Conservation (phyloP, 1,284 basidiomycete species). For the Boletus semigastroideus region DNA sequence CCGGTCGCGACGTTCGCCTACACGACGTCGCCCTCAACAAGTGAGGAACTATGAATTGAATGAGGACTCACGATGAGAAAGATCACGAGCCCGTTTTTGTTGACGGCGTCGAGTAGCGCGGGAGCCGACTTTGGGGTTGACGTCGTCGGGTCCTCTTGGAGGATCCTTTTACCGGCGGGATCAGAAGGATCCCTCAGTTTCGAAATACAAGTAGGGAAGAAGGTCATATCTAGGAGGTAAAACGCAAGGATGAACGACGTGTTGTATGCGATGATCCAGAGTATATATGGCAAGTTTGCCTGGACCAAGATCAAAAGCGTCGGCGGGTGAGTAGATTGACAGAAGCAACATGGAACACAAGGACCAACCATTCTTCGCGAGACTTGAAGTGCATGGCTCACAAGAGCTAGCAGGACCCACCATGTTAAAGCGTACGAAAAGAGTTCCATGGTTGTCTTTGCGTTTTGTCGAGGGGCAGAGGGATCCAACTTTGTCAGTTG, state of each 20-base stretch:
- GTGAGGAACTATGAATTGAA: slow-evolving; percentile 20
- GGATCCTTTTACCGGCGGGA: slow-evolving; percentile 31
- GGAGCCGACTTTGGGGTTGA: slow-evolving; percentile 41
- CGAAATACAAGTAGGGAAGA: slow-evolving; percentile 51
- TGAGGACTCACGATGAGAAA: slow-evolving; percentile 83
- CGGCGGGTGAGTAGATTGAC: neutral
- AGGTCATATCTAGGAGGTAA: slow-evolving; percentile 70
- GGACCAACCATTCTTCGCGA: slow-evolving; percentile 75
- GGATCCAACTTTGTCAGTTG: slow-evolving; percentile 19
- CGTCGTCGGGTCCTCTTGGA: slow-evolving; percentile 29
- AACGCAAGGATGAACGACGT: slow-evolving; percentile 84
- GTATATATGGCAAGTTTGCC: slow-evolving; percentile 87
- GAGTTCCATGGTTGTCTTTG: slow-evolving; percentile 74
- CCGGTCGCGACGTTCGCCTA: slow-evolving; percentile 91
- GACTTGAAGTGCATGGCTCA: slow-evolving; percentile 46
- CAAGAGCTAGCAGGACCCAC: slow-evolving; percentile 64
- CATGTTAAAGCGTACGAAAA: slow-evolving; percentile 75
- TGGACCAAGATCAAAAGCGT: slow-evolving; percentile 30
- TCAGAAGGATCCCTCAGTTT: slow-evolving; percentile 31
- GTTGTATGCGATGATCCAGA: slow-evolving; percentile 92
- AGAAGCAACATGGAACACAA: neutral
- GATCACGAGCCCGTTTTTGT: slow-evolving; percentile 75
- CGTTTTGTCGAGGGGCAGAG: slow-evolving; percentile 49
- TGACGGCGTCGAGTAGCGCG: slow-evolving; percentile 75
- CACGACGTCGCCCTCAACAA: neutral